A percentile compares a stretch with the other conserved stretches of the same genome.
phyloP scores from a whole-genome alignment of 2,329 filamentous ascomycete genomes.

The Aspergillus cejpii region DNA sequence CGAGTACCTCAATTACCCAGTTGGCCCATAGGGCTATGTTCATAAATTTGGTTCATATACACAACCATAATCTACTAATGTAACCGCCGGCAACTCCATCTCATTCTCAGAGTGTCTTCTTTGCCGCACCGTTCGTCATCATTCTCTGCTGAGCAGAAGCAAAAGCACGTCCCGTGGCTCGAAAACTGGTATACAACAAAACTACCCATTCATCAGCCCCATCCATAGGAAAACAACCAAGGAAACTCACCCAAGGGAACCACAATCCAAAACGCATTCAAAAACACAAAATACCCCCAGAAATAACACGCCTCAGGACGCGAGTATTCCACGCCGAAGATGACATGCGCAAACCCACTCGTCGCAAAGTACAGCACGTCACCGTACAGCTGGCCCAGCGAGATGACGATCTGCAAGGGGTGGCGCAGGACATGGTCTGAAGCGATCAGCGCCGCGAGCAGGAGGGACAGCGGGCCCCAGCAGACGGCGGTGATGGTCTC shows the following conservation, averaged over 20 bases:
- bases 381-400: constrained; percentile 54
- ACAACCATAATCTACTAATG: neutral
- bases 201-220: neutral
- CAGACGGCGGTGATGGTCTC: constrained; percentile 62
- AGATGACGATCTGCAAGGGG: constrained; percentile 51
- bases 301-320: constrained; percentile 54
- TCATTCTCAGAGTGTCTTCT: neutral
- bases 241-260: constrained; percentile 11
- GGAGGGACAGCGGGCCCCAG: constrained; percentile 44
- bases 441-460: constrained; percentile 47
- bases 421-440: constrained; percentile 42
- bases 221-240: neutral
- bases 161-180: neutral
- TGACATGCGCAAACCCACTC: constrained; percentile 41
- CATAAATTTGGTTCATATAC: too few relatives aligned
- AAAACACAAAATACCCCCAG: constrained; percentile 55
- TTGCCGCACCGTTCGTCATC: neutral
- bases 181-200: neutral
- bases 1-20: too few relatives aligned
- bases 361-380: constrained; percentile 56
- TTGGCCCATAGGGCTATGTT: too few relatives aligned
- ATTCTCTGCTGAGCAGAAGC: neutral
- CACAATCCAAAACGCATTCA: constrained; percentile 40
- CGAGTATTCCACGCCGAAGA: constrained; percentile 46
- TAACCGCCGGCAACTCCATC: neutral